Evolutionary conservation across 2,329 filamentous ascomycete genomes (phyloP), one percentile per base, ranked within the genome.

Genomic region (Colletotrichum incanum): DNA sequence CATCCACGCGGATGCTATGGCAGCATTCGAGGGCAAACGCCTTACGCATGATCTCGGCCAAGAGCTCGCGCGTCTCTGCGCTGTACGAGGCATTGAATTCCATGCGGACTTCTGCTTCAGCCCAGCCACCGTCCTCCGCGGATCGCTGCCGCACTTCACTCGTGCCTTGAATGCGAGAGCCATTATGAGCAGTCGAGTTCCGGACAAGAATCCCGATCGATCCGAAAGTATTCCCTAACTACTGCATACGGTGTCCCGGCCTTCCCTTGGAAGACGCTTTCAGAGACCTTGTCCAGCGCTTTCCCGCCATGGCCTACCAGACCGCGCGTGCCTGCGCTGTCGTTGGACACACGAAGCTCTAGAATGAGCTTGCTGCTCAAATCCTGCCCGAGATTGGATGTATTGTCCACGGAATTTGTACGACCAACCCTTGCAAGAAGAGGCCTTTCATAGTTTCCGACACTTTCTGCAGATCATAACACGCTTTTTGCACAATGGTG

Each of bases 231-330:
- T 77, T 1, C 83, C 82, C 0, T 85, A n/a, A n/a, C n/a, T n/a
- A 85, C 74, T 85, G 83, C 65, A 83, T 85, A 52, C 85, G 83
- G 82, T 73, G 82, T 73, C 84, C 83, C 0, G 78, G 82, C 1
- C 34, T 80, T 0, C 79, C 83, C 5, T 69, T 66, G 0, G 81
- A 84, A 69, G 78, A 79, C 1, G 84, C 81, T 1, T 80, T 82
- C 43, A 79, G 82, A 3, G 58, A 75, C 4, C 71, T 86, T 18
- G 78, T 74, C 5, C 16, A 45, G 1, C 69, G 66, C 1, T 84
- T 78, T 73, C 80, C 81, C 0, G 14, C 68, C 7, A 78, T 84
- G 80, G 54, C 70, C 2, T 85, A 84, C 67, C 79, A 84, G 23
- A 79, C 83, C n/a, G 82, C 78, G 11, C 78, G 83, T 6, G 80